Percentiles rank a stretch among this genome's conserved stretches.
Evolutionary conservation across 2,329 filamentous ascomycete genomes (phyloP).

Genomic region (Neonectria ditissima): DNA sequence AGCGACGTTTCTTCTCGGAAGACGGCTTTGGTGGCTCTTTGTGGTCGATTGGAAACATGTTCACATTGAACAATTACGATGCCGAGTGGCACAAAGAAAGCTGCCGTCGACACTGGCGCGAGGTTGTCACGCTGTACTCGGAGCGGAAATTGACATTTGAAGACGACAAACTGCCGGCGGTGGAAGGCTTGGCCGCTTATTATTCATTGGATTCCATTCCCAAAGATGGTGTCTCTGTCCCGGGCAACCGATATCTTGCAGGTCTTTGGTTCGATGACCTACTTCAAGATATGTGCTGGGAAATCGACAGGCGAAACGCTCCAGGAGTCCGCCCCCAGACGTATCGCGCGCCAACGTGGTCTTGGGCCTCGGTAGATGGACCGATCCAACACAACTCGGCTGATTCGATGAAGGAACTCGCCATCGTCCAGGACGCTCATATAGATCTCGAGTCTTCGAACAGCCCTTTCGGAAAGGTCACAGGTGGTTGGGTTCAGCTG

Average conservation of each 20-base stretch:
- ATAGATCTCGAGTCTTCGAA: neutral
- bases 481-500: neutral
- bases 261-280: constrained; percentile 5
- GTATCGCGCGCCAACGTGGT: constrained; percentile 14
- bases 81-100: neutral
- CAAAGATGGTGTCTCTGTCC: neutral
- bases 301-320: neutral
- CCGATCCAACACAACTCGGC: neutral
- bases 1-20: neutral
- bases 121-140: neutral
- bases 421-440: neutral
- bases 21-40: neutral
- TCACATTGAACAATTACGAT: too few species aligned
- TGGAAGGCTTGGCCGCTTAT: constrained; percentile 2
- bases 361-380: constrained; percentile 13
- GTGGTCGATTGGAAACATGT: neutral
- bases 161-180: neutral
- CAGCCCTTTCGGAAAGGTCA: constrained; percentile 1
- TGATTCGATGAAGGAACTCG: neutral
- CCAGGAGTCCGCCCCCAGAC: neutral
- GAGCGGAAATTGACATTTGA: neutral
- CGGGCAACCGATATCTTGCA: constrained; percentile 10
- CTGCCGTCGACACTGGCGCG: neutral
- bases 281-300: constrained; percentile 1
- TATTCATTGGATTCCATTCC: neutral